Percentiles rank a stretch among this genome's conserved stretches.
Conservation (phyloP, 305 asterid genomes). For the Fraxinus angustifolia region DNA sequence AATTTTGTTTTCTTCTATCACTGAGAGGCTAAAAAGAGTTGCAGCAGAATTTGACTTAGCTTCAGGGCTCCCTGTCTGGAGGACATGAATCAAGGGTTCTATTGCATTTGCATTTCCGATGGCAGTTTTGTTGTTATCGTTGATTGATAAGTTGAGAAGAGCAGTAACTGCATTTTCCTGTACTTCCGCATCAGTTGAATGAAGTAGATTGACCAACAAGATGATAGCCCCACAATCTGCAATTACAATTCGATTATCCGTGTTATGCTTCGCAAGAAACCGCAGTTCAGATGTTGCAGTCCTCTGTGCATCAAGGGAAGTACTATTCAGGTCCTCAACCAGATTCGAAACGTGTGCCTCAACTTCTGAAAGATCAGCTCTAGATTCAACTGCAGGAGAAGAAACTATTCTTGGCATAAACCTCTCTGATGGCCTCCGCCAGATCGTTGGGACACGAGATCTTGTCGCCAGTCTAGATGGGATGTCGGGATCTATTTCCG, state of each 20-base stretch:
- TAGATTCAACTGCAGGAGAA: slow-evolving; percentile 59
- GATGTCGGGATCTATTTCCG: slow-evolving; percentile 58
- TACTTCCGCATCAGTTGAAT: slow-evolving; percentile 48
- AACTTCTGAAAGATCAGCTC: slow-evolving; percentile 70
- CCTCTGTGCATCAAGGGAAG: slow-evolving; percentile 54
- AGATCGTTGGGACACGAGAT: slow-evolving; percentile 60
- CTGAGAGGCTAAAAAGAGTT: slow-evolving; percentile 86
- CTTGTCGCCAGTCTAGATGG: slow-evolving; percentile 51
- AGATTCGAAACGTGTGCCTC: slow-evolving; percentile 62
- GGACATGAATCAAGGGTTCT: slow-evolving; percentile 80
- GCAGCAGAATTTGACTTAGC: slow-evolving; percentile 93
- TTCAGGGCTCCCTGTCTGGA: slow-evolving; percentile 69
- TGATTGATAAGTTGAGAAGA: slow-evolving; percentile 82
- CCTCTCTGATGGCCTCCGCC: slow-evolving; percentile 83
- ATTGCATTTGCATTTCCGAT: slow-evolving; percentile 80
- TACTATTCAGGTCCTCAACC: slow-evolving; percentile 62
- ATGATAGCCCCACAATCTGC: slow-evolving; percentile 69
- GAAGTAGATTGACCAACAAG: slow-evolving; percentile 64
- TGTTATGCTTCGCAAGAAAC: slow-evolving; percentile 78
- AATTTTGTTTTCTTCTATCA: slow-evolving; percentile 68
- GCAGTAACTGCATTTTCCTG: slow-evolving; percentile 92
- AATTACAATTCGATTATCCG: slow-evolving; percentile 79
- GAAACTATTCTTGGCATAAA: slow-evolving; percentile 63
- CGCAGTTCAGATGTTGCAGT: slow-evolving; percentile 72
- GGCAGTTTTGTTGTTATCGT: slow-evolving; percentile 77